Conservation (phyloP, 1,284 basidiomycete species). For the Sporisorium graminicola region DNA sequence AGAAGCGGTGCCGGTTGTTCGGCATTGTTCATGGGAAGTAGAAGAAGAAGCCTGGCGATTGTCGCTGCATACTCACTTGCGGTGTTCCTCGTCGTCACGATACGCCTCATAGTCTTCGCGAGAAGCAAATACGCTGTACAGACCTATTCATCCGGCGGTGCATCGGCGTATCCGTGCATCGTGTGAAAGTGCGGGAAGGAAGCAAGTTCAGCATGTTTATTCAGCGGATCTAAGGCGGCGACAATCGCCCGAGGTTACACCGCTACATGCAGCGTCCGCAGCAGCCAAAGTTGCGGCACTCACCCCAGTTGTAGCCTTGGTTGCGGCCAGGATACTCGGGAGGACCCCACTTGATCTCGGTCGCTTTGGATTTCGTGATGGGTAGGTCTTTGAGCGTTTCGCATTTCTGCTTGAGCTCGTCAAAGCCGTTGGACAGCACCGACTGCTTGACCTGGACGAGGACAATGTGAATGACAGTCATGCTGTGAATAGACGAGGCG, state of each 20-base stretch:
- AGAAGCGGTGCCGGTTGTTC: constrained; percentile 6
- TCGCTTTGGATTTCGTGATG: constrained; percentile 49
- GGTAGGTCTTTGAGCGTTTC: constrained; percentile 57
- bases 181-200: neutral
- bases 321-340: constrained; percentile 56
- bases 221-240: no score
- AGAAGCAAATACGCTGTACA: constrained; percentile 57
- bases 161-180: constrained; percentile 6
- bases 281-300: constrained; percentile 10
- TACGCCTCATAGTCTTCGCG: constrained; percentile 58
- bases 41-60: neutral
- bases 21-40: constrained; percentile 5
- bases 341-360: constrained; percentile 59
- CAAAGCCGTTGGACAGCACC: constrained; percentile 60
- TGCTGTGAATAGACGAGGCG: constrained; percentile 14
- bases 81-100: constrained; percentile 63
- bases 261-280: constrained; percentile 1
- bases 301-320: constrained; percentile 63
- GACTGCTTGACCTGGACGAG: constrained; percentile 63
- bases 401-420: constrained; percentile 60
- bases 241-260: constrained; percentile 2
- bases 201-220: neutral
- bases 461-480: constrained; percentile 60
- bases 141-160: constrained; percentile 23
- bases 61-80: constrained; percentile 52